Evolutionary conservation across 805 yeast species (phyloP), one percentile per base, ranked within the genome.

Genomic region (Cyberlindnera euphorbiiphila): DNA sequence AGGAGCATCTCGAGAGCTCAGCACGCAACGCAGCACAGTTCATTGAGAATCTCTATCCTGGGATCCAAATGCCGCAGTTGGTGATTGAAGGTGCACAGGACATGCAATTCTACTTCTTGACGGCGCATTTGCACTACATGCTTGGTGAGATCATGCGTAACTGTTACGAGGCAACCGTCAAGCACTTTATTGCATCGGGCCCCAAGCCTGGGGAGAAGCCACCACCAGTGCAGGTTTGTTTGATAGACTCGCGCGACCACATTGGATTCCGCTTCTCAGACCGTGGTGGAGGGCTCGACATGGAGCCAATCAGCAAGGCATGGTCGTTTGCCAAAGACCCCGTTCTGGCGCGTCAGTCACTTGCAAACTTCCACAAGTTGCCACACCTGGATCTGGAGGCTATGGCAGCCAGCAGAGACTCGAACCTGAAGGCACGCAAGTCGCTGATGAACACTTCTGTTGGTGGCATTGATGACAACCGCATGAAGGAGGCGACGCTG

Each of bases 271-370:
- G 95, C 36, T 76, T 91, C 34, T 79, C 91, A 5, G 98, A 91
- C 60, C 80, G 74, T 48, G 97, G 96, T 4, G 97, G 97, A 20
- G 98, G 98, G 2, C 65, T 91, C 33, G 68, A 73, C 9, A 69
- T 71, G 30, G 74, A 72, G 15, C 71, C 77, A 23, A 66, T 84
- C 24, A 67, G 69, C 12, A 73, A 78, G 29, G 69, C 88, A 8
- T 91, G 96, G 95, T 84, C 95, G 0, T 91, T 93, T 62, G 89
- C 89, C 4, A 84, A 83, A 56, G 69, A 72, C 17, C 78, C 85
- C 4, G 71, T 68, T 35, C 53, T 73, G 13, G 85, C 93, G 1
- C 57, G 71, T 32, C 61, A 68, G 37, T 74, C 79, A n/a, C 61
- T 82, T 29, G 62, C 73, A 10, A 80, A 81, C 52, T 82, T 83